Base-by-base conservation (phyloP, 1,284 basidiomycete species). In the Cutaneotrichosporon sp. region DNA sequence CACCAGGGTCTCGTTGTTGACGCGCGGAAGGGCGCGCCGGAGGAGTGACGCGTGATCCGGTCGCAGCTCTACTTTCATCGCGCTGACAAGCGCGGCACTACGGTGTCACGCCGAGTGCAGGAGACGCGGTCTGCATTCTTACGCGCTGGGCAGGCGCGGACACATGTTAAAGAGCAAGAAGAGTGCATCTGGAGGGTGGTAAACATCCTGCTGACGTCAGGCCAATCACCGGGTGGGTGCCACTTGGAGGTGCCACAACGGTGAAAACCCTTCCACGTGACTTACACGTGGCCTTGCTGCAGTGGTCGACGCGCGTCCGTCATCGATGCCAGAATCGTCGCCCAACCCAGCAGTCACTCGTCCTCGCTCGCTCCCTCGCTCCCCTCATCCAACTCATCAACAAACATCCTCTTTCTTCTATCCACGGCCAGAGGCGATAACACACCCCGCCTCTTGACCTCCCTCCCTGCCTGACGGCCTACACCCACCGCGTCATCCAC, bases 241-340 rank as follows among this genome's bases (percentile, higher is more conserved):
- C 16, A 8, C 16, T 36, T 36, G 11, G 34, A 16, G 9, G 11
- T 36, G 34, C 34, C 34, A 36, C 34, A 36, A 16, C 11, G 34
- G 34, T n/a, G 22, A 45, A 27, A 50, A 29, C 47, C 25, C 27
- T 3, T n/a, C 47, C 47, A 50, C 47, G 47, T 50, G 47, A n/a
- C 18, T 3, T 16, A 13, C 47, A 29, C 47, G 25, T 50, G 47
- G 43, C 6, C 11, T 45, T 4, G 20, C 22, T 42, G 16, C 6
- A 3, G 18, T 42, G 38, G 43, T 45, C 47, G 47, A 50, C 47
- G 47, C 47, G 47, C 47, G 47, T 50, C 47, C 47, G 47, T 50
- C 47, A 50, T 50, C 47, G 25, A 31, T n/a, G 25, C 47, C 24
- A 50, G 47, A 50, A 50, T 50, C 27, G 25, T 50, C 47, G 38